phyloP scores from a whole-genome alignment of 139 green algal species.

The Deuterostichococcus epilithicus region DNA sequence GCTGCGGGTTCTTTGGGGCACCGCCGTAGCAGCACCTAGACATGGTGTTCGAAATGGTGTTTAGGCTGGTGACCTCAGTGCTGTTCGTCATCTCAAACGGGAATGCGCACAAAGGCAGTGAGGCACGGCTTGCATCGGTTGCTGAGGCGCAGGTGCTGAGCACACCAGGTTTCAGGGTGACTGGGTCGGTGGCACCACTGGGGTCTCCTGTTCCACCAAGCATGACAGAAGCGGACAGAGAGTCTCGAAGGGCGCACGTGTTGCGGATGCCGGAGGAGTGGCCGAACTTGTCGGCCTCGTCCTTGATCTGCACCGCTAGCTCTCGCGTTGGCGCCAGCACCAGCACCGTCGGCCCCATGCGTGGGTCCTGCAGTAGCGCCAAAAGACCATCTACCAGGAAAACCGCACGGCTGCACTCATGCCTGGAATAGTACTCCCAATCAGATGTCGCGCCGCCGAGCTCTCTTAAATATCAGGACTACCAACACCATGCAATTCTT shows the following conservation, averaged over 20 bases:
- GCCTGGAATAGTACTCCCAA: no score
- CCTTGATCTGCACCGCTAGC: constrained; percentile 91
- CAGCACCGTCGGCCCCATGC: constrained; percentile 70
- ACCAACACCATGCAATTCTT: no score
- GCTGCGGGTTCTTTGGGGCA: constrained; percentile 81
- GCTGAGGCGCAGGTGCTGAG: background rate
- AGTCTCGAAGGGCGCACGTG: constrained; percentile 52
- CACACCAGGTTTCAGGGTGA: background rate
- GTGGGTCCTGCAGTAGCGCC: constrained; percentile 30
- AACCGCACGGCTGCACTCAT: no score
- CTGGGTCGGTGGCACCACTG: background rate
- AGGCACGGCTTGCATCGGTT: background rate
- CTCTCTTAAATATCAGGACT: no score
- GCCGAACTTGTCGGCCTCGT: constrained; percentile 92
- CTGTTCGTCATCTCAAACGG: background rate
- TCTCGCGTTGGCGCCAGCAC: constrained; percentile 91
- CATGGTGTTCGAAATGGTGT: background rate
- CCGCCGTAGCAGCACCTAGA: constrained; percentile 80
- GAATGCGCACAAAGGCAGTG: background rate
- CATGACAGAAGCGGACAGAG: background rate
- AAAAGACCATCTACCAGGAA: background rate
- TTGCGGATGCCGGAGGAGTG: constrained; percentile 65
- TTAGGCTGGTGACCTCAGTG: background rate
- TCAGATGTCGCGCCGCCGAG: no score
- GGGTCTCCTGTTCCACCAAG: no score